These are phyloP conservation scores for Stentor roeselii DNA, from an alignment of 73 alveolate species.

Conservation along the genomic window DNA sequence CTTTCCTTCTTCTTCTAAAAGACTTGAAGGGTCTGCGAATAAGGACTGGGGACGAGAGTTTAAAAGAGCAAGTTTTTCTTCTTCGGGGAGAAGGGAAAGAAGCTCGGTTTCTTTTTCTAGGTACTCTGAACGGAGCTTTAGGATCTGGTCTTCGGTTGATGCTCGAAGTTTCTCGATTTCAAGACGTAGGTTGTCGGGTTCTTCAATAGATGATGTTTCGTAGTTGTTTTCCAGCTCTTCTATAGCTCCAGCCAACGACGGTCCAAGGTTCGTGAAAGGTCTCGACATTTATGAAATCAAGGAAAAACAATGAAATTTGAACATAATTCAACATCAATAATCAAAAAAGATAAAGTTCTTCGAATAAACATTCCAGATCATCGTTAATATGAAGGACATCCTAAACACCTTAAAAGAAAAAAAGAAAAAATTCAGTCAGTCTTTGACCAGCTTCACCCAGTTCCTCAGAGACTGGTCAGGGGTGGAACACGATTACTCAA, in stretches of 20 bases:
- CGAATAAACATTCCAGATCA: too few relatives aligned
- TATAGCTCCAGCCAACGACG: background rate
- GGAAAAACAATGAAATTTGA: too few relatives aligned
- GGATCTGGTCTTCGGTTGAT: constrained; percentile 1
- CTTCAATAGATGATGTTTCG: background rate
- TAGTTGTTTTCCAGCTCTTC: background rate
- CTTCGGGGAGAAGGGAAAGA: background rate
- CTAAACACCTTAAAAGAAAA: too few relatives aligned
- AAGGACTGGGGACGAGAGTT: background rate
- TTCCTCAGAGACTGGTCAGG: background rate
- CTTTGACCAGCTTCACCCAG: background rate
- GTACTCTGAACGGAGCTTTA: background rate
- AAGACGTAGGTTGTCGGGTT: background rate
- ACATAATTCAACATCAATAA: too few relatives aligned
- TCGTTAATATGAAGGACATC: too few relatives aligned
- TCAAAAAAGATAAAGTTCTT: too few relatives aligned
- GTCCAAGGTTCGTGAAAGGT: too few relatives aligned
- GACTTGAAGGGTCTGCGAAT: background rate
- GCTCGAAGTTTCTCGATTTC: constrained; percentile 18
- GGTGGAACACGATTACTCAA: background rate
- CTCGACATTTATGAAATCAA: too few relatives aligned
- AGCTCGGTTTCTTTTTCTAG: constrained; percentile 16
- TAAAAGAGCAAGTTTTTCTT: background rate
- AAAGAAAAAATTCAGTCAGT: background rate
- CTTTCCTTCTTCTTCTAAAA: background rate